Evolutionary conservation across 352 stramenopile genomes (phyloP), one percentile per base, ranked within the genome.

Genomic region (Globisporangium canariense): DNA sequence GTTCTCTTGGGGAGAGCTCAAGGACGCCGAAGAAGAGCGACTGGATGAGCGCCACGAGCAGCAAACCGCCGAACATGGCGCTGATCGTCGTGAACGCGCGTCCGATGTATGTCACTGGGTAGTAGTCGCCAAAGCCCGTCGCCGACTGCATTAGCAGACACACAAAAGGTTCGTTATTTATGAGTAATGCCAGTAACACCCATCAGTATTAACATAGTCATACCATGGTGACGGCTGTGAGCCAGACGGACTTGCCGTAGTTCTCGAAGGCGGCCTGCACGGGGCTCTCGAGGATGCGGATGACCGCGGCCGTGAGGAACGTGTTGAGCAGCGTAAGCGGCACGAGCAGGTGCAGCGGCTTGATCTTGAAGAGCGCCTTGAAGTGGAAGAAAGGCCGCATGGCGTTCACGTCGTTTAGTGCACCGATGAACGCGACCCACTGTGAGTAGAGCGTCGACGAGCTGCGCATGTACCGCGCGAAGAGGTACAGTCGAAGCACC

Each of bases 351-450:
- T 81, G 75, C 40, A 90, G 67, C 32, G 83, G 83, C 8, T 72
- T 72, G 43, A 88, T 78, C 65, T 88, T 90, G 68, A 92, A 92
- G 20, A 92, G 77, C 38, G 81, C 76, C 46, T 90, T 90, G 64
- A 92, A 92, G 62, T 92, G 83, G 53, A 92, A 92, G 53, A 87
- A 88, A 7, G 83, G 83, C n/a, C 69, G 74, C 81, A 90, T 87
- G 8, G 81, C 74, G 54, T 92, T 85, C 59, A 92, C 75, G n/a
- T 88, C 82, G 54, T 92, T 89, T 25, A 92, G 62, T 13, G 81
- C 81, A 0, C 83, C 83, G 36, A 92, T 73, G 13, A 90, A 86
- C 14, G 81, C 79, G 45, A 89, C 83, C 83, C 83, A 92, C 41
- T 87, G 83, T 14, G 83, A 92, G 72, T 92, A 87, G 16, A 92